These are phyloP conservation scores for Geranium brycei DNA, from an alignment of 345 rosid species.

Conservation along the genomic window DNA sequence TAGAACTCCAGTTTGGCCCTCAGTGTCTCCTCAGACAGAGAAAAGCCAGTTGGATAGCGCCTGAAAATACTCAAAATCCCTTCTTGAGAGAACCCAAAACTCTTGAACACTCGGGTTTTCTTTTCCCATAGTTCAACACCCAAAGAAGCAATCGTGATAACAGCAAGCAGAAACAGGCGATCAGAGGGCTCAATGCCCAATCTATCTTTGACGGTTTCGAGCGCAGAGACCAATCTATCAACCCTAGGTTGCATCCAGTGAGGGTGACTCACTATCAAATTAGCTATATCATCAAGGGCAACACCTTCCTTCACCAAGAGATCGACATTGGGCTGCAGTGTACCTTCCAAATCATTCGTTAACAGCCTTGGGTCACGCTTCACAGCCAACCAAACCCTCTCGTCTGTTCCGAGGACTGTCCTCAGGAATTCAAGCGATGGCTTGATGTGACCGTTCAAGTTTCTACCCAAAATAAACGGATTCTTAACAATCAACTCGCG, in stretches of 20 bases:
- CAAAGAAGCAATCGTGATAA: constrained; percentile 3
- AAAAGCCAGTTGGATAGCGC: constrained; percentile 7
- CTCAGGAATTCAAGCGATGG: constrained; percentile 7
- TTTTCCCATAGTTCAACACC: constrained; percentile 10
- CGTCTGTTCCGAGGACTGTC: constrained; percentile 3
- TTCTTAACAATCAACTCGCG: constrained; percentile 2
- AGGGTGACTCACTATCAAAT: constrained; percentile 4
- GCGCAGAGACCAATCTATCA: not conserved
- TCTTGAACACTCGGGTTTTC: constrained; percentile 7
- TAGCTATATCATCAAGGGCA: not conserved
- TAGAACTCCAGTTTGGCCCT: constrained; percentile 2
- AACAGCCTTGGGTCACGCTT: constrained; percentile 7
- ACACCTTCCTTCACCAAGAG: constrained; percentile 9
- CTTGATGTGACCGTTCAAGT: not conserved
- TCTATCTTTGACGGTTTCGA: not conserved
- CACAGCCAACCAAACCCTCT: constrained; percentile 4
- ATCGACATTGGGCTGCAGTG: constrained; percentile 8
- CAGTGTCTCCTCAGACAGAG: constrained; percentile 7
- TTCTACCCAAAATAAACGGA: constrained; percentile 1
- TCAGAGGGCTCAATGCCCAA: constrained; percentile 6
- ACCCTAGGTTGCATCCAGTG: constrained; percentile 1
- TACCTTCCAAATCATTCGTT: not conserved
- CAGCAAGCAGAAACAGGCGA: constrained; percentile 6
- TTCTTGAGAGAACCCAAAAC: constrained; percentile 10
- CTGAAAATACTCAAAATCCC: constrained; percentile 6